Percentiles rank a stretch among this genome's conserved stretches.
Conservation (phyloP, 345 rosid genomes). For the Nasturtium officinale region DNA sequence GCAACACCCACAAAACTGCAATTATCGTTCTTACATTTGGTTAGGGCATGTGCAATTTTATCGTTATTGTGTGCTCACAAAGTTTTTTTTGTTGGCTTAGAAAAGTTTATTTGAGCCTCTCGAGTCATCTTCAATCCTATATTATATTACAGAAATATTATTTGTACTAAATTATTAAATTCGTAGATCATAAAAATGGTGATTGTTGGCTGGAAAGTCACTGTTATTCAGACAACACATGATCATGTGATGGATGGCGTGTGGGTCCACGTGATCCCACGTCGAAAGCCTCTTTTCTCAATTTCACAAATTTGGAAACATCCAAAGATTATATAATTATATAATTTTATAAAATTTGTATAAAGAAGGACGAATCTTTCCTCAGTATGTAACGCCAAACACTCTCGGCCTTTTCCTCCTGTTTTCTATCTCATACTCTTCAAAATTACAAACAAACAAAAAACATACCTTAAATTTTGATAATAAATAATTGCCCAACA, state of each 20-base stretch:
- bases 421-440: slow-evolving; percentile 27
- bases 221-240: slow-evolving; percentile 65
- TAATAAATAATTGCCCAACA: background rate
- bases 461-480: background rate
- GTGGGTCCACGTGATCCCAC: slow-evolving; percentile 69
- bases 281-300: slow-evolving; percentile 43
- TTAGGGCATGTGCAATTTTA: slow-evolving; percentile 27
- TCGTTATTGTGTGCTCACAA: slow-evolving; percentile 27
- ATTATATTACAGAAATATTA: background rate
- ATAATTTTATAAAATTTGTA: background rate
- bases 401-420: slow-evolving; percentile 20
- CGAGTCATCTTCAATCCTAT: slow-evolving; percentile 30
- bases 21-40: slow-evolving; percentile 34
- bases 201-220: slow-evolving; percentile 57
- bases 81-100: background rate
- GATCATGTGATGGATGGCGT: slow-evolving; percentile 57
- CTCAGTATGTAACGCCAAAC: slow-evolving; percentile 40
- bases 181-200: slow-evolving; percentile 24
- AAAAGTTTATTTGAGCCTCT: background rate
- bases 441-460: slow-evolving; percentile 10
- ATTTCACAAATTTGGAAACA: slow-evolving; percentile 32
- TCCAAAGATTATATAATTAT: slow-evolving; percentile 30
- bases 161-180: background rate
- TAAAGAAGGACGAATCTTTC: slow-evolving; percentile 46
- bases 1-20: slow-evolving; percentile 23